Percentiles rank a stretch among this genome's conserved stretches.
Evolutionary conservation across 257 asterid genomes (phyloP).

Genomic region (Ligustrum vulgare): DNA sequence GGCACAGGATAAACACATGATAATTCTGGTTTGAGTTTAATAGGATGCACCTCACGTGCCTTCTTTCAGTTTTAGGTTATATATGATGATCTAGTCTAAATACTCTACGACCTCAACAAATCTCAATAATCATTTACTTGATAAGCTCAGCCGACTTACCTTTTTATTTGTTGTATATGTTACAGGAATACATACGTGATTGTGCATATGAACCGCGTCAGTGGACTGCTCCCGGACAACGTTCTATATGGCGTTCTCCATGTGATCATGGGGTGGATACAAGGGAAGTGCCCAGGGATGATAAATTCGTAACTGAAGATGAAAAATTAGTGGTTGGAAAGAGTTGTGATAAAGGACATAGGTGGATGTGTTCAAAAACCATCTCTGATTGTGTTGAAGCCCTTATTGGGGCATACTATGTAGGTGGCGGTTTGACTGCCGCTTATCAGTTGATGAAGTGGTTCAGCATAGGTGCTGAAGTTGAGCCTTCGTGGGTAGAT

Average conservation of each 20-base stretch:
- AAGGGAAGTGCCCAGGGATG: constrained; percentile 67
- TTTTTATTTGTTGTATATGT: constrained; percentile 18
- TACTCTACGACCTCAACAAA: neutral
- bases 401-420: constrained; percentile 91
- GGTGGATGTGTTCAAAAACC: constrained; percentile 93
- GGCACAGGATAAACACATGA: neutral
- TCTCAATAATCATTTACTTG: neutral
- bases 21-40: neutral
- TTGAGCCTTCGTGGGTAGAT: constrained; percentile 59
- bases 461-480: constrained; percentile 67
- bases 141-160: constrained; percentile 6
- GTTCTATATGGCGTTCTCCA: constrained; percentile 60
- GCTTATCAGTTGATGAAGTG: constrained; percentile 77
- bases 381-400: constrained; percentile 92
- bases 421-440: constrained; percentile 76
- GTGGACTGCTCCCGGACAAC: constrained; percentile 97
- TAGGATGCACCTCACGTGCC: neutral
- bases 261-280: constrained; percentile 71
- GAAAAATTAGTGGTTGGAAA: constrained; percentile 59
- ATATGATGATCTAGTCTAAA: neutral
- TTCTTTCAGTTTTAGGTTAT: neutral
- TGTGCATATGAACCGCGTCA: constrained; percentile 77
- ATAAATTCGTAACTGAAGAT: constrained; percentile 53
- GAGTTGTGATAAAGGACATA: constrained; percentile 82
- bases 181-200: constrained; percentile 71